These are phyloP conservation scores for Sporothrix luriei DNA, from an alignment of 2,329 filamentous ascomycete species.

Conservation along the genomic window DNA sequence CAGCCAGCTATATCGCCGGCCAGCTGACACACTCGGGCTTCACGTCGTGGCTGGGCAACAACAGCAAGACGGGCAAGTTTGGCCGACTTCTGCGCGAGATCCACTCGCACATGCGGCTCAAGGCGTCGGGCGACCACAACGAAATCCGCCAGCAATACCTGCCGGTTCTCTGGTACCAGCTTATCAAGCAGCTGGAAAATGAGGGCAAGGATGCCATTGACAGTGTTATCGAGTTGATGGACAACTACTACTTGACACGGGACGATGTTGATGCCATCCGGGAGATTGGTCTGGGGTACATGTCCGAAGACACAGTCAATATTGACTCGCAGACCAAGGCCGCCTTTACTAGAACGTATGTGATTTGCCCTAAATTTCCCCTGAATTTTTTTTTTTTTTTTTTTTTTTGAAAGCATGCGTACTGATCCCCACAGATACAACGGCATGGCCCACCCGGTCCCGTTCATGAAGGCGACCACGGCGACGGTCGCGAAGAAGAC, in stretches of 20 bases:
- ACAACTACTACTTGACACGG: conserved; percentile 90
- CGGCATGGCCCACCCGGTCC: conserved; percentile 78
- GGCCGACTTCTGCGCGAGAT: conserved; percentile 86
- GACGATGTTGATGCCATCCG: conserved; percentile 93
- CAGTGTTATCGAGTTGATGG: conserved; percentile 91
- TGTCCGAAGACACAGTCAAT: conserved; percentile 72
- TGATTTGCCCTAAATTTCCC: conserved; percentile 40
- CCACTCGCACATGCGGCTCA: conserved; percentile 93
- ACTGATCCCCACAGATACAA: conserved; percentile 69
- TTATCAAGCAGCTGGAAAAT: conserved; percentile 71
- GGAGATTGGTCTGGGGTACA: conserved; percentile 85
- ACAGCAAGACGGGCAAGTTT: conserved; percentile 81
- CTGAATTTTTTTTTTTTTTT: not conserved
- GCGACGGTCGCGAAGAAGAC: conserved; percentile 71
- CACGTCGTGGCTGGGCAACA: conserved; percentile 91
- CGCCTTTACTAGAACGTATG: conserved; percentile 84
- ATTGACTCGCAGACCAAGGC: conserved; percentile 86
- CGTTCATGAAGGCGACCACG: conserved; percentile 91
- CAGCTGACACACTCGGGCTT: conserved; percentile 75
- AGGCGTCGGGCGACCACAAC: conserved; percentile 84
- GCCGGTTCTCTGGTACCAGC: conserved; percentile 80
- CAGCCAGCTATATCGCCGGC: conserved; percentile 83
- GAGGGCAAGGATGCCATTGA: conserved; percentile 82
- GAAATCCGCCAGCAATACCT: conserved; percentile 95
- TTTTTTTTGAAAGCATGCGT: not conserved